Conservation (phyloP, 371 early-diverging fungal species). For the Mortierella sp. region DNA sequence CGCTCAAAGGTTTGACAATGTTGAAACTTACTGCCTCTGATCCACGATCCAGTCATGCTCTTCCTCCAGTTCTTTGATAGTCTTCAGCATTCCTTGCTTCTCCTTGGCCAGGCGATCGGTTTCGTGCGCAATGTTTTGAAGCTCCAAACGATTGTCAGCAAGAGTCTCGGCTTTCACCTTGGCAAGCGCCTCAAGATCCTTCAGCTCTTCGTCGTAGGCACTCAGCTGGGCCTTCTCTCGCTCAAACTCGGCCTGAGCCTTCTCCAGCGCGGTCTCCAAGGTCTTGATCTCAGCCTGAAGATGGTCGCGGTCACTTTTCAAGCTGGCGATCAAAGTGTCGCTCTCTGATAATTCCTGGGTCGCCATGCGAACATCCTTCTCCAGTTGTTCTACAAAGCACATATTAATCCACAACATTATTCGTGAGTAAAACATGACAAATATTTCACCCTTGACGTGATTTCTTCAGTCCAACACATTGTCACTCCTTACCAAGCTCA, state of each 20-base stretch:
- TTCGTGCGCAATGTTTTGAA: slow-evolving; percentile 82
- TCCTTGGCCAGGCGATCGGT: slow-evolving; percentile 79
- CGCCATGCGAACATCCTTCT: slow-evolving; percentile 70
- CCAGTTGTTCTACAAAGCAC: slow-evolving; percentile 69
- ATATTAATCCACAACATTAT: neutral
- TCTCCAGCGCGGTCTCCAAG: slow-evolving; percentile 51
- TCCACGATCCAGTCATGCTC: slow-evolving; percentile 91
- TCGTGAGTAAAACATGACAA: too few relatives aligned
- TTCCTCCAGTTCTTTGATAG: slow-evolving; percentile 67
- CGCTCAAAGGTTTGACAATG: too few relatives aligned
- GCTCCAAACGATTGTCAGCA: slow-evolving; percentile 73
- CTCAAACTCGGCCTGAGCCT: slow-evolving; percentile 60
- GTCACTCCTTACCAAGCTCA: slow-evolving; percentile 69
- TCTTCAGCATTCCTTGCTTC: slow-evolving; percentile 66
- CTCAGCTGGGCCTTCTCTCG: slow-evolving; percentile 57
- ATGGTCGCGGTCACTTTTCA: slow-evolving; percentile 66
- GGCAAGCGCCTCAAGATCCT: slow-evolving; percentile 72
- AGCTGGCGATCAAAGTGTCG: slow-evolving; percentile 63
- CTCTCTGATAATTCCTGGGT: slow-evolving; percentile 66
- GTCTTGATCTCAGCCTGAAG: slow-evolving; percentile 45
- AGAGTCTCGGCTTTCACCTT: slow-evolving; percentile 73
- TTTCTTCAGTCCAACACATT: too few relatives aligned
- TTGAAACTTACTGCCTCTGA: slow-evolving; percentile 78
- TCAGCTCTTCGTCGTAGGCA: slow-evolving; percentile 69
- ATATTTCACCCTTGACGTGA: neutral